Conservation (phyloP, 2,329 filamentous ascomycete species). For the Colletotrichum coccodes region DNA sequence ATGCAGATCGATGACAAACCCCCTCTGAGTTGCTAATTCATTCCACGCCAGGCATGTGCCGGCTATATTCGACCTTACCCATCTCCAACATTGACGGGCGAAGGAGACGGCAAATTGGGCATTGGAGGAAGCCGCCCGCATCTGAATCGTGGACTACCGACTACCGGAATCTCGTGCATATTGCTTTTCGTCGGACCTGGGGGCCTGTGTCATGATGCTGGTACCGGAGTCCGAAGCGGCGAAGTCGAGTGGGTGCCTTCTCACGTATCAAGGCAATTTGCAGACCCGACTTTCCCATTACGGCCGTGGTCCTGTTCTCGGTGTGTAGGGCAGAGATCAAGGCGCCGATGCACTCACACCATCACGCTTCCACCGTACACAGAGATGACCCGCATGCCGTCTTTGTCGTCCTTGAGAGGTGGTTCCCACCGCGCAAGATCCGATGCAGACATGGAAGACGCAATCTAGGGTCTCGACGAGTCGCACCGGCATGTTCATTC, state of each 20-base stretch:
- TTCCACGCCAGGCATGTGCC: neutral
- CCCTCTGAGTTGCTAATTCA: neutral
- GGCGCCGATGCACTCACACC: neutral
- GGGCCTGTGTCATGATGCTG: constrained; percentile 19
- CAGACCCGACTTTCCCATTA: neutral
- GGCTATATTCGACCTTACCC: neutral
- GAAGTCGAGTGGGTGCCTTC: neutral
- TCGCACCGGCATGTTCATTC: constrained; percentile 17
- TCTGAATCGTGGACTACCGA: constrained; percentile 1
- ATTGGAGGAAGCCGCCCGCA: neutral
- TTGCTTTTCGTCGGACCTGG: neutral
- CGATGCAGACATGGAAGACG: neutral
- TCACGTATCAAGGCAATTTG: neutral
- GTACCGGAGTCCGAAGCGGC: neutral
- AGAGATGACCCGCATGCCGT: neutral
- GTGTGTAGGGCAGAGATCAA: neutral
- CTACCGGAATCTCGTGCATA: neutral
- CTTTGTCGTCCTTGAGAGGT: neutral
- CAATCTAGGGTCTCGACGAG: neutral
- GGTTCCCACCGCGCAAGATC: neutral
- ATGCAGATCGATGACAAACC: neutral
- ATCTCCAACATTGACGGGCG: neutral
- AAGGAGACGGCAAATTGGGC: neutral
- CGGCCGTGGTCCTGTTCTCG: neutral
- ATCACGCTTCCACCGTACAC: neutral